Conservation (phyloP, 305 asterid species). For the Solanum hybrid region DNA sequence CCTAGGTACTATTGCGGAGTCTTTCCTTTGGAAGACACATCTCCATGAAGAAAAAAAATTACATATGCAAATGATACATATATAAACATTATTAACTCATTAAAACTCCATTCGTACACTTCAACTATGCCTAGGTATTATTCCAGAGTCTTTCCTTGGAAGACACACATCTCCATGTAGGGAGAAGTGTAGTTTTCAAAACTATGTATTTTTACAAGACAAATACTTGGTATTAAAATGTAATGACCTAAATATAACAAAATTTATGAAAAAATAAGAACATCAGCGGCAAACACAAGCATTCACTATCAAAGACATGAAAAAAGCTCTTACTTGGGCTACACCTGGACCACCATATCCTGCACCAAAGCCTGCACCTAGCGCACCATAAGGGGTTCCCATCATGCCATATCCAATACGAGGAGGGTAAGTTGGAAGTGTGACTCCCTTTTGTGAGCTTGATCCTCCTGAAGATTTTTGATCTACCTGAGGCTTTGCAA, state of each 20-base stretch:
- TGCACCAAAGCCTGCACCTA: conserved; percentile 52
- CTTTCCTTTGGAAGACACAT: background rate
- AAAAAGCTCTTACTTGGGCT: conserved; percentile 53
- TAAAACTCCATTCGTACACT: background rate
- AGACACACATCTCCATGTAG: background rate
- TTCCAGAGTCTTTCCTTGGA: background rate
- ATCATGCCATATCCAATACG: conserved; percentile 74
- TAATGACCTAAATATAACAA: background rate
- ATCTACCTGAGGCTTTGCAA: conserved; percentile 94
- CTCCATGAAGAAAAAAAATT: background rate
- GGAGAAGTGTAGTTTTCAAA: background rate
- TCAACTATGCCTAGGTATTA: background rate
- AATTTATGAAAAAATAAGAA: background rate
- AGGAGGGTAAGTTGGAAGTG: conserved; percentile 70
- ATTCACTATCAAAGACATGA: background rate
- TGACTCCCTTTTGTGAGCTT: conserved; percentile 44
- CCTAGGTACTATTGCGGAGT: background rate
- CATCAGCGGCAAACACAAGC: background rate
- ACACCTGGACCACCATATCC: conserved; percentile 50
- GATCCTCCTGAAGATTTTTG: conserved; percentile 57
- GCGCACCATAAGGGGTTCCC: conserved; percentile 71
- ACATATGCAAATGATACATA: background rate
- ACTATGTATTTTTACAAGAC: background rate
- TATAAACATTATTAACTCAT: background rate
- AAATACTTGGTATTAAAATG: background rate